Percentiles rank a stretch among this genome's conserved stretches.
phyloP scores from a whole-genome alignment of 2,329 filamentous ascomycete species.

The Fusarium citri region DNA sequence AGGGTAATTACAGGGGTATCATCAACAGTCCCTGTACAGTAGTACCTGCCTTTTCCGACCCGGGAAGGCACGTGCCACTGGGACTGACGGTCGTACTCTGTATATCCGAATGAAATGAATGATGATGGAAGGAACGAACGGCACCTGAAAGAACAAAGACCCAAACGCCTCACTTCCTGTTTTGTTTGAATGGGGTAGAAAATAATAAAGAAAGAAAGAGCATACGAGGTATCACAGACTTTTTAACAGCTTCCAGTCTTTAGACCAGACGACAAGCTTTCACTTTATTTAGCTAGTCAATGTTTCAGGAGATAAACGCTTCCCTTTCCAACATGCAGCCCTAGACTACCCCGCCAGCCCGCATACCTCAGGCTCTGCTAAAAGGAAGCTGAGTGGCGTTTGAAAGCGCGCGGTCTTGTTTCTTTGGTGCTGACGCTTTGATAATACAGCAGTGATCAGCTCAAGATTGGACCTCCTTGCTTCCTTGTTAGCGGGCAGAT shows the following conservation, averaged over 20 bases:
- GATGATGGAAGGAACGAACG: constrained; percentile 18
- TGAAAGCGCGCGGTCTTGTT: constrained; percentile 30
- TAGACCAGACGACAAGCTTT: neutral
- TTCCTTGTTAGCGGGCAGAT: constrained; percentile 15
- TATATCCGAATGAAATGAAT: constrained; percentile 13
- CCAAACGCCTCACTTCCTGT: neutral
- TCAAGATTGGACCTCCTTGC: constrained; percentile 22
- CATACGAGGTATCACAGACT: neutral
- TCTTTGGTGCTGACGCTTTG: constrained; percentile 18
- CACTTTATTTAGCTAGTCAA: neutral
- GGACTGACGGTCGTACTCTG: constrained; percentile 4
- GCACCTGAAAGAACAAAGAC: constrained; percentile 12
- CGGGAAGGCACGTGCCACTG: constrained; percentile 38
- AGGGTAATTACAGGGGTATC: constrained; percentile 31
- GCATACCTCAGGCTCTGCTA: constrained; percentile 25
- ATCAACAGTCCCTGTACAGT: constrained; percentile 26
- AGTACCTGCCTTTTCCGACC: constrained; percentile 34
- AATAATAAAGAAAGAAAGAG: constrained; percentile 3
- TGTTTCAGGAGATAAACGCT: constrained; percentile 35
- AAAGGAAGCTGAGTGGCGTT: constrained; percentile 7
- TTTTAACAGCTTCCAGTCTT: neutral
- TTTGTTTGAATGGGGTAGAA: neutral
- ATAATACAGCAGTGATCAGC: constrained; percentile 15
- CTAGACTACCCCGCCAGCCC: constrained; percentile 33
- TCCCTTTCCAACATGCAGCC: constrained; percentile 20